These are phyloP conservation scores for Phytophthora tubulina DNA, from an alignment of 352 stramenopile genomes.

Conservation along the genomic window DNA sequence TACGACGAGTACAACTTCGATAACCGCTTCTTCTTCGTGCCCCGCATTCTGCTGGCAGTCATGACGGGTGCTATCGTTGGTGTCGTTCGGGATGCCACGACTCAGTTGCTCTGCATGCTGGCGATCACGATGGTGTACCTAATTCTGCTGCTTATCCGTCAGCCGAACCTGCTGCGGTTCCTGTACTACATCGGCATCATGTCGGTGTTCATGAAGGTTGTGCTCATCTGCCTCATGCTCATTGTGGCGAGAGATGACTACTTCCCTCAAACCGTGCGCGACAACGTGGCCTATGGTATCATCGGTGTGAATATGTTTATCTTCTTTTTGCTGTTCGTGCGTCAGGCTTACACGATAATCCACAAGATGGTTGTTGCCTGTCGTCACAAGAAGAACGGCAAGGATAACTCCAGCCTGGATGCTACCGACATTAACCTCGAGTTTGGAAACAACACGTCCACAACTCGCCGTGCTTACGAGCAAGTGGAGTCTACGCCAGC, in stretches of 20 bases:
- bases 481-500: constrained; percentile 42
- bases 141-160: constrained; percentile 67
- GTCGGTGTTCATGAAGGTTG: constrained; percentile 85
- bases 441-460: constrained; percentile 44
- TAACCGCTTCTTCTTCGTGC: constrained; percentile 91
- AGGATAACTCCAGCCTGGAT: constrained; percentile 34
- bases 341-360: constrained; percentile 82
- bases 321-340: constrained; percentile 83
- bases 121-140: constrained; percentile 78
- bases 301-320: constrained; percentile 88
- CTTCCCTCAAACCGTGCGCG: constrained; percentile 81
- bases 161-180: constrained; percentile 84
- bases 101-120: constrained; percentile 81
- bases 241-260: constrained; percentile 81
- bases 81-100: constrained; percentile 69
- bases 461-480: constrained; percentile 32
- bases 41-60: constrained; percentile 76
- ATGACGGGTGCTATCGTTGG: constrained; percentile 79
- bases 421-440: constrained; percentile 67
- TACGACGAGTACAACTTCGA: constrained; percentile 93
- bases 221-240: constrained; percentile 85
- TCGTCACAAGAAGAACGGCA: constrained; percentile 58
- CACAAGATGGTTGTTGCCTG: constrained; percentile 69
- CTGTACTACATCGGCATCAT: constrained; percentile 86
- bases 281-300: constrained; percentile 89